Evolutionary conservation across 352 stramenopile species (phyloP), one percentile per base, ranked within the genome.

Genomic region (Pythium pyrilobum): DNA sequence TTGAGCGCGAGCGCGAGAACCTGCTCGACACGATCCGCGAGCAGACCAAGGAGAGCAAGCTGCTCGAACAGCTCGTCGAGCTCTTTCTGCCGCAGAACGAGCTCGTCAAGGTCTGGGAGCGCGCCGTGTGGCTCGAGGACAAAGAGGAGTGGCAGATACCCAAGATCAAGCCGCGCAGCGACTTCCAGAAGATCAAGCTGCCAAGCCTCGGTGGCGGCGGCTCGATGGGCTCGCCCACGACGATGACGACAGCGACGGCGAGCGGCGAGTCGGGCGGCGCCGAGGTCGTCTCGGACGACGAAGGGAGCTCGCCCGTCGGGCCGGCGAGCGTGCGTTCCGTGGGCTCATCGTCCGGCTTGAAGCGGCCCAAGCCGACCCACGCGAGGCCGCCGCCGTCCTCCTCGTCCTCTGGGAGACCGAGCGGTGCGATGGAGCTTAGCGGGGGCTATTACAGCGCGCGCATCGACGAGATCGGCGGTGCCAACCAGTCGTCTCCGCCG

Each of bases 11-110:
- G 63, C 80, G 85, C 1, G 81, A 94, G 43, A 87, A 81, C 28
- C 56, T 95, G 39, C 59, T 95, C 28, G 87, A 96, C 51, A 94
- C 79, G 8, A 89, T 96, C 29, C 82, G 86, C n/a, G 85, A 95
- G 39, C 84, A 95, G 38, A 95, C 87, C 2, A 89, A 88, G 51
- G 87, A 96, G 56, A 71, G 78, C 24, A 92, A 95, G 56, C 61
- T 96, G 21, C 61, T 95, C 29, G 83, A 96, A 56, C 84, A 96
- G 42, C 76, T 96, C n/a, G 77, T 90, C 3, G 76, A 92, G 58
- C 46, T 95, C 2, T 91, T 96, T 31, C 36, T 96, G 15, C 73
- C 77, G 5, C 77, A 92, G 45, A 92, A 87, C 25, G 85, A 96
- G 38, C 63, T 96, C 5, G 75, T 89, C 16, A 92, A 94, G 47